Evolutionary conservation across 768 basidiomycete genomes (phyloP).

Genomic region (Lactifluus pinguis): DNA sequence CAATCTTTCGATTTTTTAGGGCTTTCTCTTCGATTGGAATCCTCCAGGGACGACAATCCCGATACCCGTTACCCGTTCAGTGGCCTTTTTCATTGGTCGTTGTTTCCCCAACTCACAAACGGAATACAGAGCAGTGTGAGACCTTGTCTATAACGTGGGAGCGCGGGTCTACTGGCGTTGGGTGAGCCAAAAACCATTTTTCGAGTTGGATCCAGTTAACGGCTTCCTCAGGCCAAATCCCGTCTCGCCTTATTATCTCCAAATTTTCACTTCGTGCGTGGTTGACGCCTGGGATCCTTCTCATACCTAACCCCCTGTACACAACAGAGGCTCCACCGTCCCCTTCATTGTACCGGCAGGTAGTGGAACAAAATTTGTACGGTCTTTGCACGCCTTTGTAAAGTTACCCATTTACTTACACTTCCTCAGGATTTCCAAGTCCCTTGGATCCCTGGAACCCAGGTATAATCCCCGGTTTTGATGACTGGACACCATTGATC

Average conservation of each 20-base stretch:
- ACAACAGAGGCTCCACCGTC: conserved; percentile 36
- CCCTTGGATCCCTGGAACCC: conserved; percentile 50
- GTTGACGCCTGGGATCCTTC: neutral
- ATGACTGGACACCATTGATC: neutral
- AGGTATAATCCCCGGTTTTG: conserved; percentile 27
- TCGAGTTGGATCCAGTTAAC: neutral
- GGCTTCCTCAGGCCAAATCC: conserved; percentile 39
- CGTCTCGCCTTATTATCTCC: conserved; percentile 47
- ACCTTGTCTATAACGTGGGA: conserved; percentile 26
- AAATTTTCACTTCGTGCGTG: conserved; percentile 53
- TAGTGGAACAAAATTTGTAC: conserved; percentile 36
- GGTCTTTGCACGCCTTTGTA: conserved; percentile 21
- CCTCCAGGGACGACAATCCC: conserved; percentile 24
- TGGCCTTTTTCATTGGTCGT: neutral
- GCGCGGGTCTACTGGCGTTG: conserved; percentile 21
- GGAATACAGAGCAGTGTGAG: conserved; percentile 26
- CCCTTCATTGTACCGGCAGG: conserved; percentile 47
- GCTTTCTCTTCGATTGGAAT: conserved; percentile 28
- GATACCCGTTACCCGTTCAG: conserved; percentile 26
- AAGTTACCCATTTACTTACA: neutral
- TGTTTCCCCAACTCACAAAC: too few species aligned
- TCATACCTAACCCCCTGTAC: neutral
- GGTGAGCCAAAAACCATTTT: conserved; percentile 19
- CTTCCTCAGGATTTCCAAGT: conserved; percentile 45
- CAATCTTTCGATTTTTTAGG: conserved; percentile 12